These are phyloP conservation scores for Sphagnurus paluster DNA, from an alignment of 1,284 basidiomycete species.

Conservation along the genomic window DNA sequence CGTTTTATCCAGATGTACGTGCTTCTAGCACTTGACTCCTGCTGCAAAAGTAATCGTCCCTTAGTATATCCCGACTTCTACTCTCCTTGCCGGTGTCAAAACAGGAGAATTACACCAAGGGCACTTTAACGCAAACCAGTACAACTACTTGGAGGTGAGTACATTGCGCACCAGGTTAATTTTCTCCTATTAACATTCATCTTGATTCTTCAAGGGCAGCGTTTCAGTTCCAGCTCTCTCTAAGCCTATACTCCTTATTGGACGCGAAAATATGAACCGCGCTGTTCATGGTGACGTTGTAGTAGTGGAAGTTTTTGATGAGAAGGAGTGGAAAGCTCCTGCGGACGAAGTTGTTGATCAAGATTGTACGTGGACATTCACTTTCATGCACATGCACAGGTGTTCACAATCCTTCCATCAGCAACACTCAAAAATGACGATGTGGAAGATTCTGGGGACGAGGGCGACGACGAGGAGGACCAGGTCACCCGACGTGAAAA, in stretches of 20 bases:
- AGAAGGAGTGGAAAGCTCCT: slow-evolving; percentile 92
- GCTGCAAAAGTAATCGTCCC: slow-evolving; percentile 8
- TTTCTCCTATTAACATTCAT: too few species aligned
- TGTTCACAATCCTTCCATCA: slow-evolving; percentile 26
- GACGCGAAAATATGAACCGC: slow-evolving; percentile 94
- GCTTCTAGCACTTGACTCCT: not conserved
- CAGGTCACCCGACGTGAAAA: slow-evolving; percentile 52
- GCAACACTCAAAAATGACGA: slow-evolving; percentile 90
- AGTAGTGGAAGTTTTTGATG: slow-evolving; percentile 85
- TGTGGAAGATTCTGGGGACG: slow-evolving; percentile 70
- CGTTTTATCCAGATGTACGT: slow-evolving; percentile 76
- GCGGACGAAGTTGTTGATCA: slow-evolving; percentile 93
- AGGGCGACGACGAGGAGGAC: slow-evolving; percentile 42
- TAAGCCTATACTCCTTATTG: slow-evolving; percentile 85
- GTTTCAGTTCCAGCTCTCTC: slow-evolving; percentile 75
- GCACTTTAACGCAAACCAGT: slow-evolving; percentile 93
- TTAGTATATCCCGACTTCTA: slow-evolving; percentile 80
- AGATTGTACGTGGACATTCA: slow-evolving; percentile 58
- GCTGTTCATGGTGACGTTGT: slow-evolving; percentile 94
- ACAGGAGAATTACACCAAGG: slow-evolving; percentile 86
- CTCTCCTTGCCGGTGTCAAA: slow-evolving; percentile 83
- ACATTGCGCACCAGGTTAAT: slow-evolving; percentile 1
- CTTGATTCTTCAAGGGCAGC: too few species aligned
- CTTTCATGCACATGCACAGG: slow-evolving; percentile 6
- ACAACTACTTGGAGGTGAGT: slow-evolving; percentile 90